phyloP scores from a whole-genome alignment of 192 early-diverging fungal genomes.

The Bifiguratus adelaidae region DNA sequence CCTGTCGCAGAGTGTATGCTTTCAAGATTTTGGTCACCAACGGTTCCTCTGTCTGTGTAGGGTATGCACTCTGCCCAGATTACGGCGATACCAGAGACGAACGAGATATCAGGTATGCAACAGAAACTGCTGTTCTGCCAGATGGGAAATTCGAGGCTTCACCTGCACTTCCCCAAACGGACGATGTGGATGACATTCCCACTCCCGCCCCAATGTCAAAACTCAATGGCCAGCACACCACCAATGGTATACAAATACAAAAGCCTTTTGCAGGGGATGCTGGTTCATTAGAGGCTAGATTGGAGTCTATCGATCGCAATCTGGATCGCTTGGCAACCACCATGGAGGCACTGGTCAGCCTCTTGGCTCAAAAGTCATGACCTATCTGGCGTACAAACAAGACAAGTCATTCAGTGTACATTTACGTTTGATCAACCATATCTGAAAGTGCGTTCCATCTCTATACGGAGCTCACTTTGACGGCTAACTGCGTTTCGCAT shows the following conservation, averaged over 20 bases:
- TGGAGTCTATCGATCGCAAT: conserved; percentile 25
- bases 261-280: conserved; percentile 7
- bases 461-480: no score
- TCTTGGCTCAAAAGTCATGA: conserved; percentile 8
- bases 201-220: no score
- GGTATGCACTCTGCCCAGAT: conserved; percentile 26
- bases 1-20: conserved; percentile 30
- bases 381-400: no score
- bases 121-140: conserved; percentile 12
- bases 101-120: conserved; percentile 21
- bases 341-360: conserved; percentile 16
- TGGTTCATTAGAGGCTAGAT: conserved; percentile 15
- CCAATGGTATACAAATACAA: conserved; percentile 6
- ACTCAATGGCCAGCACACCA: neutral
- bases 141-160: conserved; percentile 5
- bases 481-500: no score
- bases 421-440: no score
- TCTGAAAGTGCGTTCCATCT: no score
- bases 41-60: conserved; percentile 10
- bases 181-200: conserved; percentile 18
- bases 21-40: conserved; percentile 22
- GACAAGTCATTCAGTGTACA: no score
- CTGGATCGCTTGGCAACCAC: conserved; percentile 25
- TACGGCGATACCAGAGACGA: conserved; percentile 17
- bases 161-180: conserved; percentile 6